A percentile compares a stretch with the other conserved stretches of the same genome.
These are phyloP conservation scores for Amborella trichopoda DNA, from an alignment of 164 flowering plant species.

Conservation along the genomic window DNA sequence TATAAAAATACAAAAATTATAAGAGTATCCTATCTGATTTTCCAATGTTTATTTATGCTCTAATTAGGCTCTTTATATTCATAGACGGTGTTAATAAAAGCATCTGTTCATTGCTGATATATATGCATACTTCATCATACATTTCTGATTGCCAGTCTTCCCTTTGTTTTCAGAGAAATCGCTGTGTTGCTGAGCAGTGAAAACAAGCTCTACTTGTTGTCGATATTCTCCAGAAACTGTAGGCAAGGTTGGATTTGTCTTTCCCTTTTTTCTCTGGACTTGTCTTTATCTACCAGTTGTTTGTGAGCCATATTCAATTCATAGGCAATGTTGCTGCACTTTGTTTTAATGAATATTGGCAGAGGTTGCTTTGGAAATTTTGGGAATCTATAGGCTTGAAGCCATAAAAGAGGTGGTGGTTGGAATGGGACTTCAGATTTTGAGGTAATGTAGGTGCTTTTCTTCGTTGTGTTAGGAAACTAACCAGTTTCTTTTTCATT, in stretches of 20 bases:
- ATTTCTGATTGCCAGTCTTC: too few relatives aligned
- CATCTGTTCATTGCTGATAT: too few relatives aligned
- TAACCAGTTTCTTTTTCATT: background rate
- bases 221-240: conserved; percentile 17
- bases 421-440: conserved; percentile 55
- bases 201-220: conserved; percentile 38
- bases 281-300: too few relatives aligned
- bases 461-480: background rate
- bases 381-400: conserved; percentile 39
- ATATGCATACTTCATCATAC: too few relatives aligned
- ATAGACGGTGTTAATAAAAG: too few relatives aligned
- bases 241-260: conserved; percentile 41
- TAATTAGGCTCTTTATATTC: too few relatives aligned
- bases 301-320: too few relatives aligned
- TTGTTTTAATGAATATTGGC: too few relatives aligned
- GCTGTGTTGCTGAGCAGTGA: conserved; percentile 44
- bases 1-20: too few relatives aligned
- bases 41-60: too few relatives aligned
- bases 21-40: too few relatives aligned
- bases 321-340: too few relatives aligned
- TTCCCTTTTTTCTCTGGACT: background rate
- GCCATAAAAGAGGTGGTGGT: conserved; percentile 44
- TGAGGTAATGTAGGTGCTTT: conserved; percentile 28
- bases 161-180: conserved; percentile 39
- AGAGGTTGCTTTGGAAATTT: conserved; percentile 25